Percentiles rank a stretch among this genome's conserved stretches.
These are phyloP conservation scores for Maudiozyma bulderi DNA, from an alignment of 805 yeast species.

Conservation along the genomic window DNA sequence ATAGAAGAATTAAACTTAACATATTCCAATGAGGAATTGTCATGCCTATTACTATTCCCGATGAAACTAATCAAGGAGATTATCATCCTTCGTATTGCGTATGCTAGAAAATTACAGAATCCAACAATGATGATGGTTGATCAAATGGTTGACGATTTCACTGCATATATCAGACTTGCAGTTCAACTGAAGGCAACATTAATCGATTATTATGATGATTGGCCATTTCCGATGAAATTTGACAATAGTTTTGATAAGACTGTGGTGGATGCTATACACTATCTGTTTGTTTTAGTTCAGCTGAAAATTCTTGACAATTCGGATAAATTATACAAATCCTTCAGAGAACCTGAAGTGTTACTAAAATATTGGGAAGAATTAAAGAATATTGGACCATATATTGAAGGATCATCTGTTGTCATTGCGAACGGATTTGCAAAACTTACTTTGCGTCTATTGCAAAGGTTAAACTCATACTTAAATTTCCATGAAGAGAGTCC, in stretches of 20 bases:
- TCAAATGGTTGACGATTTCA: constrained; percentile 81
- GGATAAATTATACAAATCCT: constrained; percentile 63
- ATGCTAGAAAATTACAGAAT: constrained; percentile 67
- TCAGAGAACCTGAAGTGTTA: constrained; percentile 84
- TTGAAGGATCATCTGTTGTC: constrained; percentile 74
- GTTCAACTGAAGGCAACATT: constrained; percentile 64
- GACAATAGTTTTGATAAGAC: constrained; percentile 58
- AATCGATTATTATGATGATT: constrained; percentile 47
- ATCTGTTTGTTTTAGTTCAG: constrained; percentile 62
- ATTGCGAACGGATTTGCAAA: constrained; percentile 68
- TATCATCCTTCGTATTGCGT: constrained; percentile 60
- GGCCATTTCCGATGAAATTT: constrained; percentile 60
- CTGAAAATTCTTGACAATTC: constrained; percentile 74
- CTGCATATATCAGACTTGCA: constrained; percentile 65
- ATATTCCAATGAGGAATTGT: constrained; percentile 54
- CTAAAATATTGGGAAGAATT: constrained; percentile 75
- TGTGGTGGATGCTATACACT: constrained; percentile 63
- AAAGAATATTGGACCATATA: constrained; percentile 63
- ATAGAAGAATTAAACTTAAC: constrained; percentile 68
- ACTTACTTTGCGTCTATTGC: constrained; percentile 57
- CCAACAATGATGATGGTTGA: constrained; percentile 96
- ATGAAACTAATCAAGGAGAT: constrained; percentile 70
- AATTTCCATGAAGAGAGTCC: constrained; percentile 65
- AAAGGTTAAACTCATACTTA: constrained; percentile 59
- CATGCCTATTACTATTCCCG: constrained; percentile 66